Evolutionary conservation across 2,329 filamentous ascomycete species (phyloP).

Genomic region (Botrytis paeoniae): DNA sequence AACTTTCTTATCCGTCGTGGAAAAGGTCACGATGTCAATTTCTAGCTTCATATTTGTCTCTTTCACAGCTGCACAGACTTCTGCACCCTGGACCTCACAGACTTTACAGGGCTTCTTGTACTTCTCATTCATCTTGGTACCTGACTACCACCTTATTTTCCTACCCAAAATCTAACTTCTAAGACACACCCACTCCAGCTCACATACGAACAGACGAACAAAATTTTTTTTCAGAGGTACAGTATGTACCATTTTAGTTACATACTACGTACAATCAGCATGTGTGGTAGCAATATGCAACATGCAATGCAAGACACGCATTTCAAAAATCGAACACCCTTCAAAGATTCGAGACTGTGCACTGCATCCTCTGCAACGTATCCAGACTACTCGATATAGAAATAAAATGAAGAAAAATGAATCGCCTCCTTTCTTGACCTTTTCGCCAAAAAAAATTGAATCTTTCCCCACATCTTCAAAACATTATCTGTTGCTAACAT

Average conservation of each 20-base stretch:
- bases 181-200: background rate
- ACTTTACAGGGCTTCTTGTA: slow-evolving; percentile 7
- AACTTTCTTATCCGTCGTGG: background rate
- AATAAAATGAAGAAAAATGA: background rate
- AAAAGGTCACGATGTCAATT: slow-evolving; percentile 15
- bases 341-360: slow-evolving; percentile 6
- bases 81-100: background rate
- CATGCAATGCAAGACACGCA: background rate
- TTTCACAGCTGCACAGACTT: background rate
- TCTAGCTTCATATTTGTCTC: slow-evolving; percentile 3
- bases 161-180: slow-evolving; percentile 8
- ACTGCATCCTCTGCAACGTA: background rate
- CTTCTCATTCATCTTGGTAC: slow-evolving; percentile 10
- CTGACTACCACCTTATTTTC: slow-evolving; percentile 12
- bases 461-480: background rate
- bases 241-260: background rate
- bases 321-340: background rate
- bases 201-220: background rate
- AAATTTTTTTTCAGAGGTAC: background rate
- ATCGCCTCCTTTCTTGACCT: background rate
- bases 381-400: background rate
- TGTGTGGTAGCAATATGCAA: background rate
- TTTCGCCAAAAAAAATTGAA: background rate
- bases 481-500: background rate
- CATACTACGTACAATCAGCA: background rate